These are phyloP conservation scores for Priceomyces carsonii DNA, from an alignment of 805 yeast genomes.

Conservation along the genomic window DNA sequence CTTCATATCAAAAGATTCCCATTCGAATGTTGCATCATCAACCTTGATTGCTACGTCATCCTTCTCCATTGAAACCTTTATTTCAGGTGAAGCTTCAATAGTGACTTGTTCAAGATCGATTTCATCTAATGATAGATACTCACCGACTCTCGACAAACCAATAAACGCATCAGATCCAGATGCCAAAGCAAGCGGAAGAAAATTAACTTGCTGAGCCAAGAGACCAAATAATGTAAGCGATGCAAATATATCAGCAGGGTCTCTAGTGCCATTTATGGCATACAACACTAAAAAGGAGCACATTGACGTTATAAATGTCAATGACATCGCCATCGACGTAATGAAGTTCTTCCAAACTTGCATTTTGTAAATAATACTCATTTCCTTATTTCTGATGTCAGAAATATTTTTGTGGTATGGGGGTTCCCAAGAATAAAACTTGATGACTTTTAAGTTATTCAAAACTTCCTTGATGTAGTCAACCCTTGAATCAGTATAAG, in stretches of 20 bases:
- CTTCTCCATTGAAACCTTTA: slow-evolving; percentile 21
- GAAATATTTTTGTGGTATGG: slow-evolving; percentile 65
- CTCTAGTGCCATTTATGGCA: slow-evolving; percentile 28
- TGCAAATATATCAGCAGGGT: slow-evolving; percentile 67
- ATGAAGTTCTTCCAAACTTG: slow-evolving; percentile 63
- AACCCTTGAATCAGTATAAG: slow-evolving; percentile 75
- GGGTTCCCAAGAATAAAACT: slow-evolving; percentile 88
- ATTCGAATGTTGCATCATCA: slow-evolving; percentile 24
- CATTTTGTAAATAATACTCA: slow-evolving; percentile 58
- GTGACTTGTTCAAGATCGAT: slow-evolving; percentile 33
- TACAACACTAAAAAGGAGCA: slow-evolving; percentile 45
- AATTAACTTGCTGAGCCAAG: slow-evolving; percentile 60
- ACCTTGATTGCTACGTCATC: slow-evolving; percentile 22
- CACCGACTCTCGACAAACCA: slow-evolving; percentile 60
- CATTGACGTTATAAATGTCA: slow-evolving; percentile 74
- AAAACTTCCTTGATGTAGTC: slow-evolving; percentile 75
- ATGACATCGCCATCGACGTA: slow-evolving; percentile 63
- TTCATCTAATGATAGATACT: slow-evolving; percentile 48
- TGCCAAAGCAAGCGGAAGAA: slow-evolving; percentile 71
- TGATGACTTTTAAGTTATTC: slow-evolving; percentile 76
- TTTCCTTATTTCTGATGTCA: slow-evolving; percentile 60
- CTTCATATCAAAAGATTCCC: slow-evolving; percentile 24
- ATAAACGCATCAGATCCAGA: slow-evolving; percentile 67
- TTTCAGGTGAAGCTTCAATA: slow-evolving; percentile 26
- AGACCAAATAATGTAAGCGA: slow-evolving; percentile 68